Percentiles rank a stretch among this genome's conserved stretches.
phyloP scores from a whole-genome alignment of 2,329 filamentous ascomycete species.

The Zelopaecilomyces penicillatus region DNA sequence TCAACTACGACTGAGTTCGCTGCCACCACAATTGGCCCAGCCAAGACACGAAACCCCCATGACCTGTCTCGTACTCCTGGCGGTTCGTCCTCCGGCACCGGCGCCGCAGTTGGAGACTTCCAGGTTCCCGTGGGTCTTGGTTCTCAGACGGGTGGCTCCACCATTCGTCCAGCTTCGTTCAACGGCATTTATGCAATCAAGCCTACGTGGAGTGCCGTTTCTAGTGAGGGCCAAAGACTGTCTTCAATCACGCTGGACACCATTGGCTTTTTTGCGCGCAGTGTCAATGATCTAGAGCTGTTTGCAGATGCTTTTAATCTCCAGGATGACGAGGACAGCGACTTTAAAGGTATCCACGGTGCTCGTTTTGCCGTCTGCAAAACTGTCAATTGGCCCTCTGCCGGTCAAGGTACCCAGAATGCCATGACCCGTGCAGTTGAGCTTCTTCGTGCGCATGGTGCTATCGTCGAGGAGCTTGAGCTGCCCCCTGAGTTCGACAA shows the following conservation, averaged over 20 bases:
- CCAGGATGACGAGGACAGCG: slow-evolving; percentile 36
- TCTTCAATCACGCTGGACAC: slow-evolving; percentile 55
- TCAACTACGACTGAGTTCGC: slow-evolving; percentile 57
- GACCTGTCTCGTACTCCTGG: slow-evolving; percentile 56
- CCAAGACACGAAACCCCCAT: slow-evolving; percentile 55
- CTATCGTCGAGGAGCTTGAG: slow-evolving; percentile 46
- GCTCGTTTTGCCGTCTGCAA: slow-evolving; percentile 47
- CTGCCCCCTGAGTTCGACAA: slow-evolving; percentile 41
- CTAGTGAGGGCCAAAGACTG: slow-evolving; percentile 51
- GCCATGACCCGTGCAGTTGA: slow-evolving; percentile 33
- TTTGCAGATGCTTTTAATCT: slow-evolving; percentile 47
- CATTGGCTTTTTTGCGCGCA: slow-evolving; percentile 50
- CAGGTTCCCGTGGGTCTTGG: slow-evolving; percentile 54
- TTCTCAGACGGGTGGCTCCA: slow-evolving; percentile 59
- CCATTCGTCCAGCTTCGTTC: slow-evolving; percentile 55
- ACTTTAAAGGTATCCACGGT: slow-evolving; percentile 30
- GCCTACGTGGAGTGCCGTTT: slow-evolving; percentile 57
- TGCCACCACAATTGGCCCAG: slow-evolving; percentile 42
- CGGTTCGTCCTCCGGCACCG: slow-evolving; percentile 60
- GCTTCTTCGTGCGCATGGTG: slow-evolving; percentile 38
- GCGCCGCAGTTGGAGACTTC: slow-evolving; percentile 55
- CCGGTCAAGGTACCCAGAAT: slow-evolving; percentile 32
- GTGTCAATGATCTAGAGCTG: slow-evolving; percentile 48
- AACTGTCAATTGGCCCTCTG: slow-evolving; percentile 43
- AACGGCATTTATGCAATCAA: slow-evolving; percentile 59